Evolutionary conservation across 164 flowering plant species (phyloP).

Genomic region (Euptelea pleiosperma): DNA sequence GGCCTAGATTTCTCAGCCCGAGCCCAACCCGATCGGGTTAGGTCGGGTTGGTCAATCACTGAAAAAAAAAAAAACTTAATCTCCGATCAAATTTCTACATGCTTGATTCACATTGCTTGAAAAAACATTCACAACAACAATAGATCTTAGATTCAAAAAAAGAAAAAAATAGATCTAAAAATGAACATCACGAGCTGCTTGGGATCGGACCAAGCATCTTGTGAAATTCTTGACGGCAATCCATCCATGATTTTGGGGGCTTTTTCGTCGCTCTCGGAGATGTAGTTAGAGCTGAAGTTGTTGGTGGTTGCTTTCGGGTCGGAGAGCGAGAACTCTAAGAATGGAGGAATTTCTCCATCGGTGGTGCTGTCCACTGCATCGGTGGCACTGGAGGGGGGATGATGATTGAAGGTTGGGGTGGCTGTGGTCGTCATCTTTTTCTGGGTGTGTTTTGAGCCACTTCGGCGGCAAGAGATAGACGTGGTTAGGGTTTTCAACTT

Average conservation of each 20-base stretch:
- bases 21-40: too few relatives aligned
- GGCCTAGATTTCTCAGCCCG: too few relatives aligned
- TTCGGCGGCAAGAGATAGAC: too few relatives aligned
- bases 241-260: slow-evolving; percentile 68
- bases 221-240: slow-evolving; percentile 77
- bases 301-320: slow-evolving; percentile 79
- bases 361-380: slow-evolving; percentile 7
- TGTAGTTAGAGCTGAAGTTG: slow-evolving; percentile 72
- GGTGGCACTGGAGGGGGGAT: slow-evolving; percentile 14
- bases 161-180: too few relatives aligned
- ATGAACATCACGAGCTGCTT: slow-evolving; percentile 60
- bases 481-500: too few relatives aligned
- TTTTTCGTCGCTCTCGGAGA: slow-evolving; percentile 80
- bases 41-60: too few relatives aligned
- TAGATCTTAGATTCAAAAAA: too few relatives aligned
- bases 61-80: too few relatives aligned
- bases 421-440: slow-evolving; percentile 8
- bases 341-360: slow-evolving; percentile 36
- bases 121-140: too few relatives aligned
- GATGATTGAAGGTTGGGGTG: background rate
- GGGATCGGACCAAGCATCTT: slow-evolving; percentile 76
- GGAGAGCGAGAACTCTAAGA: slow-evolving; percentile 59
- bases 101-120: too few relatives aligned
- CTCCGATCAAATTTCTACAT: too few relatives aligned
- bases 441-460: slow-evolving; percentile 12